A percentile compares a stretch with the other conserved stretches of the same genome.
Conservation (phyloP, 805 yeast species). For the Monosporozyma yasuniensis region DNA sequence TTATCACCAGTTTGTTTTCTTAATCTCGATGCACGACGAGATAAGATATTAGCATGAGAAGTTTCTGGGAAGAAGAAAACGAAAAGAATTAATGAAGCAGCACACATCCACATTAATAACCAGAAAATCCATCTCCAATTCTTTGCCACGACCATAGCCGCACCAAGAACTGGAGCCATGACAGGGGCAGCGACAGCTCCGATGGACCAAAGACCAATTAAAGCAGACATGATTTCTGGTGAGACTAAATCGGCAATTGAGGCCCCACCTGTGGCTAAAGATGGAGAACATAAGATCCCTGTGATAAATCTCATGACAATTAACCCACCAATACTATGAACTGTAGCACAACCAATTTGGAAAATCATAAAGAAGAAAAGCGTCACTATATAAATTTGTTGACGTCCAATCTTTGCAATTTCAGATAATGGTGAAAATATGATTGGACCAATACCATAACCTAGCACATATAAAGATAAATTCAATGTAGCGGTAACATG, state of each 20-base stretch:
- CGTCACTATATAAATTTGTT: constrained; percentile 39
- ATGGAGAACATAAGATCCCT: constrained; percentile 50
- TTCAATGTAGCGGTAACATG: constrained; percentile 41
- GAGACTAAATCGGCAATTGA: constrained; percentile 42
- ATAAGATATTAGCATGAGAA: constrained; percentile 35
- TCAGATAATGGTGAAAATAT: constrained; percentile 52
- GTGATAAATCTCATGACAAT: constrained; percentile 42
- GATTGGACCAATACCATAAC: constrained; percentile 56
- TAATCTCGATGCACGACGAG: constrained; percentile 38
- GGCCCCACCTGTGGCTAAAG: constrained; percentile 52
- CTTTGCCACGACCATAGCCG: constrained; percentile 39
- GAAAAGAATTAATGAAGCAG: constrained; percentile 31
- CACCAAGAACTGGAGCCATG: constrained; percentile 50
- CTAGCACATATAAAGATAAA: constrained; percentile 46
- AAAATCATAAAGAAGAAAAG: constrained; percentile 40
- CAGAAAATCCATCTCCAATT: constrained; percentile 50
- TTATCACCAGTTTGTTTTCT: constrained; percentile 42
- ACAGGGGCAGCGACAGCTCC: constrained; percentile 49
- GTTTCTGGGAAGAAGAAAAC: constrained; percentile 43
- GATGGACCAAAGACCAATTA: constrained; percentile 44
- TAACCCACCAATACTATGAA: constrained; percentile 42
- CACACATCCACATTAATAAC: constrained; percentile 38
- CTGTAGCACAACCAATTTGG: constrained; percentile 50
- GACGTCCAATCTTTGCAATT: constrained; percentile 45
- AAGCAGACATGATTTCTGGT: constrained; percentile 37